Base-by-base conservation (phyloP, 331 rosid species). In the Quercus phellos region DNA sequence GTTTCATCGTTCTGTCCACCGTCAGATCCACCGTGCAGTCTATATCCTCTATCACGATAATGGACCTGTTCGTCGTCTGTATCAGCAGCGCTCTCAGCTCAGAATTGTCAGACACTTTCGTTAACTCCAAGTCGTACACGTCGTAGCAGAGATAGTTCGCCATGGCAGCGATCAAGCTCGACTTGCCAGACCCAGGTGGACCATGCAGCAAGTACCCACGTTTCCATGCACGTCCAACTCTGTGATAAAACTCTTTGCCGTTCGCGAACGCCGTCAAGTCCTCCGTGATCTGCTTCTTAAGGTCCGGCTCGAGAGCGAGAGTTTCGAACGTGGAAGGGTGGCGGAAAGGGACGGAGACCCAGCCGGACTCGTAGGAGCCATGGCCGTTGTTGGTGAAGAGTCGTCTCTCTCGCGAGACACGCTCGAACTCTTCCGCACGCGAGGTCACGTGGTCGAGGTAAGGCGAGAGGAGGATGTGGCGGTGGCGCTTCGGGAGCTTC, bases 151-250 rank as follows among this genome's bases (percentile, higher is more conserved):
- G 91, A 55, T 84, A 88, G 72, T 93, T 93, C 24, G 97, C 97
- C 90, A 93, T 93, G 17, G 98, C 97, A 0, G 97, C 97, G 12
- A 93, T 93, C 60, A 93, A 80, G 74, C 97, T 91, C 4, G 98
- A 93, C 78, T 93, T 93, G 8, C 98, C 98, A 10, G 98, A 84
- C 5, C 98, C 98, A 0, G 98, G 98, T 2, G 91, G 97, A 2
- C 98, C 98, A 29, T 93, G 82, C 1, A 93, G 90, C 68, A 91
- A 74, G 74, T 93, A 93, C 7, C 98, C 98, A 1, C 97, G 90
- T 18, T 93, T 93, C 98, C 98, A 93, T 1, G 98, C 97, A 3
- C 97, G 89, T 0, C 98, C 97, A 32, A 93, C 97, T 67, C 93
- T 83, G 24, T 88, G 87, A 26, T 93, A 93, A 61, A 91, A 91